phyloP scores from a whole-genome alignment of 2,329 filamentous ascomycete genomes.

The Grosmannia clavigera region DNA sequence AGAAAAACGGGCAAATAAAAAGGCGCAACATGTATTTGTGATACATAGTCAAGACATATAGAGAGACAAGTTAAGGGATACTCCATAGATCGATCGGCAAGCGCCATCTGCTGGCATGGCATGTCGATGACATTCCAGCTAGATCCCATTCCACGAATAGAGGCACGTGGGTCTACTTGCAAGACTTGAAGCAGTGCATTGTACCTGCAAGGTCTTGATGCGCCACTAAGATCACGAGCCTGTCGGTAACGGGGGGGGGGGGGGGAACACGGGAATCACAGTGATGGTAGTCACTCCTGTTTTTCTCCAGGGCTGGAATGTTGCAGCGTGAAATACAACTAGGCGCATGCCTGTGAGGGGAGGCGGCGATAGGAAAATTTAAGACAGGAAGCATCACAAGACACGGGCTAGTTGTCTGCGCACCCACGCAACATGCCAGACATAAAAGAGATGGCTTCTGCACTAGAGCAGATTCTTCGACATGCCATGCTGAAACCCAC shows the following conservation, averaged over 20 bases:
- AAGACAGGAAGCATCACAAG: neutral
- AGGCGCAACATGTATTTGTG: neutral
- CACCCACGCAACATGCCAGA: neutral
- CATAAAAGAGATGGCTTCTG: neutral
- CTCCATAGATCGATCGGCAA: neutral
- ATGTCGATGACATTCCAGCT: neutral
- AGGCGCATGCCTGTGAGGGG: neutral
- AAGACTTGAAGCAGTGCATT: neutral
- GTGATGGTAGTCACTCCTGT: neutral
- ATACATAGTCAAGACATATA: neutral
- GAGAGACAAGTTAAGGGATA: too few species aligned
- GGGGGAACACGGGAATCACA: too few species aligned
- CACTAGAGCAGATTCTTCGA: too few species aligned
- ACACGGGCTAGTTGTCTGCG: neutral
- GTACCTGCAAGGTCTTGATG: neutral
- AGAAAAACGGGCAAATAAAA: too few species aligned
- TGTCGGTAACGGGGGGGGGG: neutral
- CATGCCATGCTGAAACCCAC: too few species aligned
- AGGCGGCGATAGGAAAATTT: neutral
- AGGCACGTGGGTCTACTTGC: neutral
- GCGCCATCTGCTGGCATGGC: neutral
- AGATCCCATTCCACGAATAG: neutral
- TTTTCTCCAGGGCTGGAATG: neutral
- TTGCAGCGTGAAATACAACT: neutral
- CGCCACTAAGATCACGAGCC: neutral